Percentiles rank a stretch among this genome's conserved stretches.
phyloP scores from a whole-genome alignment of 2,329 filamentous ascomycete species.

The Colletotrichum euphorbiae region DNA sequence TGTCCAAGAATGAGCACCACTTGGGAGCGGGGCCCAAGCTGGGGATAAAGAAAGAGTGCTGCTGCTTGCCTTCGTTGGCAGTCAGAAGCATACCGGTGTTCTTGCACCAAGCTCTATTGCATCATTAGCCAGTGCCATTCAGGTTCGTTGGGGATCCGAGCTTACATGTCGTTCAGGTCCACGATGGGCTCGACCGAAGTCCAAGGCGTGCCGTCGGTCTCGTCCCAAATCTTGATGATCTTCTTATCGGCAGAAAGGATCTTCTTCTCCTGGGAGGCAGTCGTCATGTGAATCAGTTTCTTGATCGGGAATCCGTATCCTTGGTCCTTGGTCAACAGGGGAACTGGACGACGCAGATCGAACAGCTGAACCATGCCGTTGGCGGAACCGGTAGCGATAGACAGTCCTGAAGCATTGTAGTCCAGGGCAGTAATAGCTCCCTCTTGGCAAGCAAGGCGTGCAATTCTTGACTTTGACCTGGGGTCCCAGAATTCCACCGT shows the following conservation, averaged over 20 bases:
- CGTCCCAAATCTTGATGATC: constrained; percentile 98
- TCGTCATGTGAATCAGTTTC: constrained; percentile 80
- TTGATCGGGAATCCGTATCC: constrained; percentile 95
- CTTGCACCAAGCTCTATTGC: constrained; percentile 78
- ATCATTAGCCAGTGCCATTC: constrained; percentile 2
- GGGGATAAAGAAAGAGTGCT: constrained; percentile 95
- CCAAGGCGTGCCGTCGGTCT: constrained; percentile 85
- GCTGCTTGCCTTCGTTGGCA: constrained; percentile 94
- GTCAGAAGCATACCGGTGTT: constrained; percentile 95
- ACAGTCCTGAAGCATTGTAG: constrained; percentile 86
- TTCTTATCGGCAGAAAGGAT: constrained; percentile 92
- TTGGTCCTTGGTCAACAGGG: constrained; percentile 91
- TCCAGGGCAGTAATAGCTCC: constrained; percentile 88
- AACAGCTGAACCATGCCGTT: constrained; percentile 90
- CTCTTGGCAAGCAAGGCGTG: constrained; percentile 76
- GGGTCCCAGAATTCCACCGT: constrained; percentile 98
- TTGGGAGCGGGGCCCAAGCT: constrained; percentile 92
- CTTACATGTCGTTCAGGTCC: constrained; percentile 85
- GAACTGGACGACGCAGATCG: constrained; percentile 88
- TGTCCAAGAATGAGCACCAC: constrained; percentile 98
- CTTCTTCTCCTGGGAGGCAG: constrained; percentile 82
- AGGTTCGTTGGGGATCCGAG: background rate
- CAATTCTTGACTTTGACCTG: constrained; percentile 83
- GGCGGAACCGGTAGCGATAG: constrained; percentile 87
- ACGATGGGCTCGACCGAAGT: constrained; percentile 95